Conservation (phyloP, 2,329 filamentous ascomycete species). For the Decorospora gaudefroyi region DNA sequence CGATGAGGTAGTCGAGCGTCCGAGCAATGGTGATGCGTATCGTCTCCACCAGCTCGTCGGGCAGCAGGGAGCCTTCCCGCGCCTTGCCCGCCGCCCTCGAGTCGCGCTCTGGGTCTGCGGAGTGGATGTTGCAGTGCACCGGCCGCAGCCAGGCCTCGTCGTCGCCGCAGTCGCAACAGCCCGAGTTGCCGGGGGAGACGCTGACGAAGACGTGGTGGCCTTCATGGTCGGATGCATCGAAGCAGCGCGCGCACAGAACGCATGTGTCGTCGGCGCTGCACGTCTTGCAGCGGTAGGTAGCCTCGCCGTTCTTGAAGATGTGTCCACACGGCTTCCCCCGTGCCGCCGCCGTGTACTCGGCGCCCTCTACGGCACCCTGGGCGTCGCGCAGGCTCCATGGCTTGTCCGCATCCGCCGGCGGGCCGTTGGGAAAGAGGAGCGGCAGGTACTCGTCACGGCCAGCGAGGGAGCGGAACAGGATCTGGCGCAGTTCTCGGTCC, state of each 20-base stretch:
- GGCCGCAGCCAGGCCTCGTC: constrained; percentile 90
- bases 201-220: constrained; percentile 89
- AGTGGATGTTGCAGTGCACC: constrained; percentile 92
- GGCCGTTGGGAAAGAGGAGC: constrained; percentile 80
- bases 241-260: constrained; percentile 90
- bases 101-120: constrained; percentile 53
- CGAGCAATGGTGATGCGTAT: constrained; percentile 85
- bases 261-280: constrained; percentile 95
- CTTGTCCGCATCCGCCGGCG: constrained; percentile 58
- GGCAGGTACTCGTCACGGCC: constrained; percentile 74
- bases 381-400: constrained; percentile 80
- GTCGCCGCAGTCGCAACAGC: constrained; percentile 97
- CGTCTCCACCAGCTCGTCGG: constrained; percentile 73
- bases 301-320: constrained; percentile 94
- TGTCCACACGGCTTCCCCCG: constrained; percentile 94
- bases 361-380: constrained; percentile 89
- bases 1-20: constrained; percentile 91
- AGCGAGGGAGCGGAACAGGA: constrained; percentile 86
- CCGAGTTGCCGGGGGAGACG: constrained; percentile 86
- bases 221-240: constrained; percentile 91
- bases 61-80: constrained; percentile 60
- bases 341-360: constrained; percentile 90
- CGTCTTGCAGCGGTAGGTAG: constrained; percentile 90
- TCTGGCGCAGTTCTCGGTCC: constrained; percentile 70
- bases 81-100: constrained; percentile 61